Conservation (phyloP, 2,329 filamentous ascomycete species). For the Lasiodiplodia sp. region DNA sequence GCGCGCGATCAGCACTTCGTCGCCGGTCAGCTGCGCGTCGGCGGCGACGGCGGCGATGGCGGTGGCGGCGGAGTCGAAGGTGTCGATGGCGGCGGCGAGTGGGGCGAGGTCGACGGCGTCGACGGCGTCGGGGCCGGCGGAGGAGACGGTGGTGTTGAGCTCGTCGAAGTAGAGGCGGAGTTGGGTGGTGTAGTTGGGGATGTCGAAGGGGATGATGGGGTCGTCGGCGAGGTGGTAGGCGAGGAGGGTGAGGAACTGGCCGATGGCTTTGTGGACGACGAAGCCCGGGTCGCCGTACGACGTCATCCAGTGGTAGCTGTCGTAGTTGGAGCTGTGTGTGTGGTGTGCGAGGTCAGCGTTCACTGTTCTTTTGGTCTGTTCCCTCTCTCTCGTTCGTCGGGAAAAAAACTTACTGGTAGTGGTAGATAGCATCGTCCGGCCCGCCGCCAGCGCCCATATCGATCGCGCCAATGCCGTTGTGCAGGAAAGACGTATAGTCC, state of each 20-base stretch:
- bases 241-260: constrained; percentile 54
- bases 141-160: constrained; percentile 42
- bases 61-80: constrained; percentile 43
- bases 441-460: constrained; percentile 52
- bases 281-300: constrained; percentile 61
- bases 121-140: constrained; percentile 35
- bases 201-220: constrained; percentile 49
- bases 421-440: constrained; percentile 53
- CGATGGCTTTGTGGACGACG: constrained; percentile 57
- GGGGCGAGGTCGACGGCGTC: constrained; percentile 44
- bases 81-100: constrained; percentile 46
- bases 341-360: not conserved
- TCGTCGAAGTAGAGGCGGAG: constrained; percentile 46
- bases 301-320: constrained; percentile 61
- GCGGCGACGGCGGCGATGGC: constrained; percentile 36
- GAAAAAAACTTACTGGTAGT: constrained; percentile 36
- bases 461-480: constrained; percentile 52
- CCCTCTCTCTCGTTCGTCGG: not conserved
- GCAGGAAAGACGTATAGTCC: constrained; percentile 57
- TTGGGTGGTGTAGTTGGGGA: constrained; percentile 48
- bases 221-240: constrained; percentile 52
- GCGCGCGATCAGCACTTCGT: constrained; percentile 41
- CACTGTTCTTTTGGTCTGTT: too few relatives aligned
- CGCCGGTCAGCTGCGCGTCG: constrained; percentile 39
- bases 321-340: constrained; percentile 45